phyloP scores from a whole-genome alignment of 768 basidiomycete genomes.

The Podaxis sp. region DNA sequence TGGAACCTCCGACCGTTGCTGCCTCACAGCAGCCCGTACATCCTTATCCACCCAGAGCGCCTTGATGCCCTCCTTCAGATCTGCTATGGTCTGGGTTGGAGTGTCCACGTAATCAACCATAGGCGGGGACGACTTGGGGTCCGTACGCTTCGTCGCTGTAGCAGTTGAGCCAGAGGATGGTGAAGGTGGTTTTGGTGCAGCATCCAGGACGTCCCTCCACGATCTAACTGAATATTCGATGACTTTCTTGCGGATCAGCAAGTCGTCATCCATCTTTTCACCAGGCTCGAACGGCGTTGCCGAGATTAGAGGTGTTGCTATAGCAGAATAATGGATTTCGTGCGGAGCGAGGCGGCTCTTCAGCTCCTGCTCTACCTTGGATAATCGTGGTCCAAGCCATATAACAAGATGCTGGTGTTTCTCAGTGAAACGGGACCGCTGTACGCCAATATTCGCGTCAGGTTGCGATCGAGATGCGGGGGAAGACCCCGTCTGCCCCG shows the following conservation, averaged over 20 bases:
- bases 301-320: slow-evolving; percentile 40
- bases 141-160: background rate
- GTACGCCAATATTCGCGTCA: slow-evolving; percentile 20
- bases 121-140: slow-evolving; percentile 3
- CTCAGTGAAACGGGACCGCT: slow-evolving; percentile 45
- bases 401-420: slow-evolving; percentile 53
- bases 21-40: slow-evolving; percentile 49
- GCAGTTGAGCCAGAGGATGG: slow-evolving; percentile 3
- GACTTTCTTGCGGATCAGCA: slow-evolving; percentile 26
- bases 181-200: slow-evolving; percentile 18
- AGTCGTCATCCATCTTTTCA: slow-evolving; percentile 20
- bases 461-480: slow-evolving; percentile 15
- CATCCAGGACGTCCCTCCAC: slow-evolving; percentile 45
- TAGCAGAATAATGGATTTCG: slow-evolving; percentile 22
- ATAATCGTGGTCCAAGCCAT: slow-evolving; percentile 58
- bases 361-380: slow-evolving; percentile 60
- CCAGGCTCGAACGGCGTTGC: slow-evolving; percentile 47
- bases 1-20: slow-evolving; percentile 48
- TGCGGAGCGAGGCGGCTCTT: slow-evolving; percentile 52
- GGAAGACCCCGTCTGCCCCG: background rate
- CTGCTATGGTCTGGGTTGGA: slow-evolving; percentile 52
- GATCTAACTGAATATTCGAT: slow-evolving; percentile 56
- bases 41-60: slow-evolving; percentile 61
- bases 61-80: slow-evolving; percentile 63
- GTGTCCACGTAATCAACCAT: slow-evolving; percentile 21